phyloP scores from a whole-genome alignment of 176 grass and related monocot species.

The Musa itinerans region DNA sequence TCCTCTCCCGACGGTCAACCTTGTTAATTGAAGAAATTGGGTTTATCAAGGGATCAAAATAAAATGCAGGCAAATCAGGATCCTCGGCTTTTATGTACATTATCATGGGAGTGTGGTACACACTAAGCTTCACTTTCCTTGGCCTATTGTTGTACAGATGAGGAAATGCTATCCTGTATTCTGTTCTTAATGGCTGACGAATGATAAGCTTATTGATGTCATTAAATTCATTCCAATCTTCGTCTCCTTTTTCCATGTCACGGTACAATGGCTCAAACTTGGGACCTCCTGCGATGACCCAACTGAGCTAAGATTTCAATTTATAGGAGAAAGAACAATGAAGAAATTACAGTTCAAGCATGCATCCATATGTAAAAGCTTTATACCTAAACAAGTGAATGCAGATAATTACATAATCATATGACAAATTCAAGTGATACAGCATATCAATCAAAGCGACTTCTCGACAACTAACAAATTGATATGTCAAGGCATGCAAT shows the following conservation, averaged over 20 bases:
- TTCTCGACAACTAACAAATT: not conserved
- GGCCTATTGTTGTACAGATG: slow-evolving; percentile 97
- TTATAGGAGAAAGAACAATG: not conserved
- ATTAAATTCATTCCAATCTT: slow-evolving; percentile 99
- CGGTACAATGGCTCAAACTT: slow-evolving; percentile 97
- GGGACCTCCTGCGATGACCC: slow-evolving; percentile 48
- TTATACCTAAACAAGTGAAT: not conserved
- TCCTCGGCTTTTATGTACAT: slow-evolving; percentile 99
- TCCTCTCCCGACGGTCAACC: slow-evolving; percentile 58
- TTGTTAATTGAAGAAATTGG: slow-evolving; percentile 85
- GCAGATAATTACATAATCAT: no score
- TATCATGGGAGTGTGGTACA: slow-evolving; percentile 97
- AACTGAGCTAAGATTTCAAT: not conserved
- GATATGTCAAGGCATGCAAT: not conserved
- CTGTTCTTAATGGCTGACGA: slow-evolving; percentile 87
- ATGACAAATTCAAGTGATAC: no score
- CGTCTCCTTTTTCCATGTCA: slow-evolving; percentile 98
- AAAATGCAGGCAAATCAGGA: slow-evolving; percentile 97
- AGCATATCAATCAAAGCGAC: not conserved
- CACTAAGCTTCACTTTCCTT: slow-evolving; percentile 86
- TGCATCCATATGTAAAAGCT: not conserved
- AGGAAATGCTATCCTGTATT: slow-evolving; percentile 96
- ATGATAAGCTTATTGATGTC: slow-evolving; percentile 99
- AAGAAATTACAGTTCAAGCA: not conserved
- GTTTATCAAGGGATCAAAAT: slow-evolving; percentile 96